Evolutionary conservation across 2,329 filamentous ascomycete genomes (phyloP), one percentile per base, ranked within the genome.

Genomic region (Ophiocordyceps unilateralis): DNA sequence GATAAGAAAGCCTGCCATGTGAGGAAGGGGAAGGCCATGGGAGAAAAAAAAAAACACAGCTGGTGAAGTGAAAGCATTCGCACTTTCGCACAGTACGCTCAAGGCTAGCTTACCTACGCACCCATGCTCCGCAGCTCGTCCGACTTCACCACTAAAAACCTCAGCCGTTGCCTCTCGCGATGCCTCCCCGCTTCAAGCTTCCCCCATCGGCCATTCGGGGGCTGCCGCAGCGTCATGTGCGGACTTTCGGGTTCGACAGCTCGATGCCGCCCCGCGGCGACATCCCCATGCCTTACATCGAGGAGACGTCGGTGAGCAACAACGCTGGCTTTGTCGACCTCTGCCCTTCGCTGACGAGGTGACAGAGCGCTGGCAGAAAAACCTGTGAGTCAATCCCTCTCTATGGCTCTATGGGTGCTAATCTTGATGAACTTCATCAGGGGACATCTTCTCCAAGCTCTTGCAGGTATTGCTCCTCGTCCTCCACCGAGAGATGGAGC

Each of bases 361-460:
- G 45, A 53, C 53, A 87, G 82, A 72, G 78, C 53, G 79, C 79
- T 50, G 82, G 82, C 48, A 83, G 81, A 72, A 79, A 81, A 58
- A 84, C 81, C 60, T 85, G 81, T 86, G 68, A 51, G 76, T 28
- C 24, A 5, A 20, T 12, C 5, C 5, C 4, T 5, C 2, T 10
- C 6, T 14, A 12, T 19, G 11, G 14, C n/a, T 17, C 42, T 45
- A 39, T 43, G 46, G 39, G 46, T 54, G 49, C 51, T 34, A 22
- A 32, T 43, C 19, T n/a, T 38, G 20, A 44, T 34, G 26, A 32
- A 43, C 19, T n/a, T 38, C 21, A 44, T 47, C 57, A 83, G 83
- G 83, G 63, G 83, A 88, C 57, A 86, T 88, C 50, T 88, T 88
- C 62, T 87, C 82, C 19, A 80, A 85, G 55, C 67, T 88, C 6